phyloP scores from a whole-genome alignment of 2,329 filamentous ascomycete species.

The Incumbomyces lentus region DNA sequence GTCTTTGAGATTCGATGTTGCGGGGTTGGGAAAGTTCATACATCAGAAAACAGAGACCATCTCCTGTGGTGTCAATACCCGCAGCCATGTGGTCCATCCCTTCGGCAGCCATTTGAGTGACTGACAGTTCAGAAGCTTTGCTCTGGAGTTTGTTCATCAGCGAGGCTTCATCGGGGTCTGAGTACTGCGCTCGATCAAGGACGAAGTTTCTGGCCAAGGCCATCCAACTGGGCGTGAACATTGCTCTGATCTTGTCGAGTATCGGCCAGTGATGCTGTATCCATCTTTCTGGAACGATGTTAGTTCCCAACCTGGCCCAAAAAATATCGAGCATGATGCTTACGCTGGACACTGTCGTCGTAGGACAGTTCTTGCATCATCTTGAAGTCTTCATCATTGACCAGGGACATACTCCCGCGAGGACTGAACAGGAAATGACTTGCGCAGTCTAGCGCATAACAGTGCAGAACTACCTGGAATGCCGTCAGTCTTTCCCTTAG shows the following conservation, averaged over 20 bases:
- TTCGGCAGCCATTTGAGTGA: constrained; percentile 53
- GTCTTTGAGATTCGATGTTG: constrained; percentile 42
- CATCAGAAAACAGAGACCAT: constrained; percentile 60
- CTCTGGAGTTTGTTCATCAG: constrained; percentile 50
- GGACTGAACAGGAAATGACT: constrained; percentile 62
- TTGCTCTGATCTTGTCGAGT: constrained; percentile 39
- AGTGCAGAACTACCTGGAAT: constrained; percentile 41
- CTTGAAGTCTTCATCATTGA: constrained; percentile 44
- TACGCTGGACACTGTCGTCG: constrained; percentile 57
- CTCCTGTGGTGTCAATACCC: constrained; percentile 62
- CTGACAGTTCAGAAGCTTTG: constrained; percentile 39
- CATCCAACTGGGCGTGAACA: constrained; percentile 46
- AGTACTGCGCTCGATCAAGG: constrained; percentile 39
- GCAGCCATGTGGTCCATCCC: constrained; percentile 63
- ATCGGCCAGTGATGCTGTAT: constrained; percentile 48
- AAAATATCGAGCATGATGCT: constrained; percentile 19
- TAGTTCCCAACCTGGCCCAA: constrained; percentile 1
- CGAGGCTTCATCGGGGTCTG: constrained; percentile 43
- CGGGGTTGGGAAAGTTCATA: constrained; percentile 56
- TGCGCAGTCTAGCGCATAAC: constrained; percentile 59
- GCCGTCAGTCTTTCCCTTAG: background rate
- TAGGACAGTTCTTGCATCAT: constrained; percentile 61
- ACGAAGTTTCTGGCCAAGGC: constrained; percentile 53
- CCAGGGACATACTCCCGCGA: constrained; percentile 51
- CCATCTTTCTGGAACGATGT: constrained; percentile 42